These are phyloP conservation scores for Eucommia ulmoides DNA, from an alignment of 257 asterid species.

Conservation along the genomic window DNA sequence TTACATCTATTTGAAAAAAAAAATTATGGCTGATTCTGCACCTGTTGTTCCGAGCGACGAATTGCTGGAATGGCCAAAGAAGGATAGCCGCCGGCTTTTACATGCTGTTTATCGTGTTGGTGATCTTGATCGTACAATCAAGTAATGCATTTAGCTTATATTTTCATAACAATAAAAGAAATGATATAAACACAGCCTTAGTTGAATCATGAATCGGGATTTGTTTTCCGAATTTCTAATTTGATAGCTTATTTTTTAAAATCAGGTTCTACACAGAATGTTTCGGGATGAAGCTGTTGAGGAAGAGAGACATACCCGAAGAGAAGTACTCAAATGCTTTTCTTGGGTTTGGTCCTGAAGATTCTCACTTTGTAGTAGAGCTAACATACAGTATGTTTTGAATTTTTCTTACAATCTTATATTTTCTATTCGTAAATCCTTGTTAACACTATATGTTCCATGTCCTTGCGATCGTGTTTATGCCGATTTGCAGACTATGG, in stretches of 20 bases:
- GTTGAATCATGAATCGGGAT: background rate
- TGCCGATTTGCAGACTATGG: constrained; percentile 60
- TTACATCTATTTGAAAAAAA: too few species aligned
- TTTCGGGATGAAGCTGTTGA: constrained; percentile 84
- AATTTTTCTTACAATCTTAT: too few species aligned
- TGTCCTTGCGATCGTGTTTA: background rate
- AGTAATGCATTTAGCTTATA: constrained; percentile 51
- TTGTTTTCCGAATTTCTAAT: background rate
- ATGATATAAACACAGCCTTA: background rate
- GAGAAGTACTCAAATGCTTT: constrained; percentile 94
- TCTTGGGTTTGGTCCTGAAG: constrained; percentile 98
- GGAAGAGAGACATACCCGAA: constrained; percentile 86
- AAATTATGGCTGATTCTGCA: constrained; percentile 55
- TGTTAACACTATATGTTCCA: background rate
- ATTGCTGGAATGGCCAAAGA: constrained; percentile 81
- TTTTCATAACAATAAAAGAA: background rate
- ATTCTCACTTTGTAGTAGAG: constrained; percentile 80
- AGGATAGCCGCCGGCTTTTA: constrained; percentile 70
- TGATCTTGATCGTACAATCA: constrained; percentile 91
- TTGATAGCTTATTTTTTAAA: too few species aligned
- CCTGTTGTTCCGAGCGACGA: constrained; percentile 45
- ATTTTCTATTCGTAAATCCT: too few species aligned
- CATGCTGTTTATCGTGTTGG: constrained; percentile 98
- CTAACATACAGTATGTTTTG: constrained; percentile 79
- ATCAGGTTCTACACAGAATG: constrained; percentile 86